Percentiles rank a stretch among this genome's conserved stretches.
These are phyloP conservation scores for Phytopythium sindhum DNA, from an alignment of 352 stramenopile species.

Conservation along the genomic window DNA sequence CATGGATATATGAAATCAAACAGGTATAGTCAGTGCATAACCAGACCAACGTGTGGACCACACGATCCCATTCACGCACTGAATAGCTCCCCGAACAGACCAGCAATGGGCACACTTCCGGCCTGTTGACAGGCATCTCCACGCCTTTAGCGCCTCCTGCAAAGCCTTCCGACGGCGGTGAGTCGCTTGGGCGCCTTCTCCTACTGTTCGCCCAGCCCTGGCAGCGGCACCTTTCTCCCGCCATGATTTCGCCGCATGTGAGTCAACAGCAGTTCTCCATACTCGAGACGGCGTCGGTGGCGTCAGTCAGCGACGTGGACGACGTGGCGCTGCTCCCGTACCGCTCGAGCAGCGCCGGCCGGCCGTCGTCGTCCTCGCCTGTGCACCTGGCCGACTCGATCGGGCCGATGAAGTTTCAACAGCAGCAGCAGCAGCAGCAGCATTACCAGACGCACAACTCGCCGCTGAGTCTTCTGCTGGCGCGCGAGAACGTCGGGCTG, in stretches of 20 bases:
- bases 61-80: not conserved
- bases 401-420: slow-evolving; percentile 2
- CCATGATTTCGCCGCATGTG: slow-evolving; percentile 11
- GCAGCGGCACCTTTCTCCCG: not conserved
- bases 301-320: slow-evolving; percentile 17
- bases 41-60: not conserved
- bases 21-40: not conserved
- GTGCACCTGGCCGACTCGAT: slow-evolving; percentile 30
- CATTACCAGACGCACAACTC: not conserved
- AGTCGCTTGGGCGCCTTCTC: not conserved
- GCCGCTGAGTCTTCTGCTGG: slow-evolving; percentile 21
- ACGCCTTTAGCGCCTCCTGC: not conserved
- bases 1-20: not conserved
- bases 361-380: slow-evolving; percentile 17
- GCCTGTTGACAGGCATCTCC: not conserved
- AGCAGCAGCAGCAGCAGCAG: not conserved
- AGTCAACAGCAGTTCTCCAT: slow-evolving; percentile 30
- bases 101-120: not conserved
- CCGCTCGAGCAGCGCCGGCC: slow-evolving; percentile 16
- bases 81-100: not conserved
- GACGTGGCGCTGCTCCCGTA: slow-evolving; percentile 26
- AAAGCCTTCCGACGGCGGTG: not conserved
- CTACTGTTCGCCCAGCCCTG: not conserved
- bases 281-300: slow-evolving; percentile 29
- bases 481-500: slow-evolving; percentile 36